Evolutionary conservation across 176 grass and related monocot species (phyloP).

Genomic region (Juncus effusus): DNA sequence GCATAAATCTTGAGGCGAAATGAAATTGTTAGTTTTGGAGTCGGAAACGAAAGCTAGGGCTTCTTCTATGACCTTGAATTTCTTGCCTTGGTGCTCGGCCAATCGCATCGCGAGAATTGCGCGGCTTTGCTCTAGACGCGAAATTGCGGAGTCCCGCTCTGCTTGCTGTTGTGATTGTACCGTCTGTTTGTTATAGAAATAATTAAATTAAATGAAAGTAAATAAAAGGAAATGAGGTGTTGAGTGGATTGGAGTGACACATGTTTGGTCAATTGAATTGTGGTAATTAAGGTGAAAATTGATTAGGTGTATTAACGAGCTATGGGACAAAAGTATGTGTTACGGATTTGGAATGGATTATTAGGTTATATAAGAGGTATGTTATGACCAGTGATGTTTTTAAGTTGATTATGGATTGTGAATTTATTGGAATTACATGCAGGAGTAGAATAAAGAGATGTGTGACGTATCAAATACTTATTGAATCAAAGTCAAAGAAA

Average conservation of each 20-base stretch:
- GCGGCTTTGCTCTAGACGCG: constrained; percentile 81
- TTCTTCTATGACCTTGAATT: constrained; percentile 70
- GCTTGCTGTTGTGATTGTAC: constrained; percentile 78
- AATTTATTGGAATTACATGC: background rate
- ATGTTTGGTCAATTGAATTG: background rate
- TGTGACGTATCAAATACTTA: too few relatives aligned
- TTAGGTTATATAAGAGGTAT: background rate
- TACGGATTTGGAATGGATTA: background rate
- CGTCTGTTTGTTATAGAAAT: constrained; percentile 42
- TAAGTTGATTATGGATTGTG: background rate
- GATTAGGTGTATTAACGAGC: background rate
- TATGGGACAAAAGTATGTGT: background rate
- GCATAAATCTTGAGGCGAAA: constrained; percentile 46
- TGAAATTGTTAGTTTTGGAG: constrained; percentile 36
- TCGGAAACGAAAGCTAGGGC: constrained; percentile 69
- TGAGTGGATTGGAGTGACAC: constrained; percentile 15
- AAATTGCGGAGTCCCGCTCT: constrained; percentile 66
- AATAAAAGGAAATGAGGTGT: constrained; percentile 1
- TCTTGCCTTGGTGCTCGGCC: constrained; percentile 69
- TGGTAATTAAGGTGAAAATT: background rate
- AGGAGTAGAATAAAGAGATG: too few relatives aligned
- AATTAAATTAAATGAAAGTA: background rate
- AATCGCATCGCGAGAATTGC: constrained; percentile 61
- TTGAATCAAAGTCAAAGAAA: background rate
- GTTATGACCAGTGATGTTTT: background rate